Evolutionary conservation across 768 basidiomycete genomes (phyloP).

Genomic region (Rhizopogon sp.): DNA sequence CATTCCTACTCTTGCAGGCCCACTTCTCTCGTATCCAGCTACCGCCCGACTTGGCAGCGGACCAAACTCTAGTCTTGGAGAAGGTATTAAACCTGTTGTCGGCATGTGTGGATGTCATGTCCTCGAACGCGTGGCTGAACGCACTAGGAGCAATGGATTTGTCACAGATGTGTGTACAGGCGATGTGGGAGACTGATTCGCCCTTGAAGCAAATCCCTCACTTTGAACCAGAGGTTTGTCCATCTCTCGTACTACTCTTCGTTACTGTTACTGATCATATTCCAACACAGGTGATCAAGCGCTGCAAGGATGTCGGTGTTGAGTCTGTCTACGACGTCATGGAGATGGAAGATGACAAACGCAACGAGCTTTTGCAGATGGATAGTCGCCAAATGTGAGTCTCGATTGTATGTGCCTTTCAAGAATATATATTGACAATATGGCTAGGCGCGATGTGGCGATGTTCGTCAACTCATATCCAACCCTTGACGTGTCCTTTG

Average conservation of each 20-base stretch:
- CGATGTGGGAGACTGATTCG: slow-evolving; percentile 96
- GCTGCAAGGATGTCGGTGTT: slow-evolving; percentile 77
- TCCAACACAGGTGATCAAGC: slow-evolving; percentile 58
- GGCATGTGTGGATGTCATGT: slow-evolving; percentile 98
- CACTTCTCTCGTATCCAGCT: slow-evolving; percentile 93
- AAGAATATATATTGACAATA: background rate
- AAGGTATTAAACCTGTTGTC: slow-evolving; percentile 89
- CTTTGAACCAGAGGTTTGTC: slow-evolving; percentile 80
- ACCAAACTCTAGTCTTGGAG: slow-evolving; percentile 82
- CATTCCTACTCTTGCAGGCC: slow-evolving; percentile 92
- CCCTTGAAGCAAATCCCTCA: slow-evolving; percentile 95
- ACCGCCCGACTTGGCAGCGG: slow-evolving; percentile 89
- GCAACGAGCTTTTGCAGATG: slow-evolving; percentile 82
- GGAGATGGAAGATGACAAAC: slow-evolving; percentile 94
- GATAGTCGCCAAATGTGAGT: slow-evolving; percentile 80
- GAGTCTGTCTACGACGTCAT: slow-evolving; percentile 96
- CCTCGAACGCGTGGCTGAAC: slow-evolving; percentile 91
- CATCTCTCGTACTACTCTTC: background rate
- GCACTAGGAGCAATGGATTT: slow-evolving; percentile 97
- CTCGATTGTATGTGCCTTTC: background rate
- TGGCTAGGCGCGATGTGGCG: slow-evolving; percentile 83
- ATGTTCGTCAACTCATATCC: slow-evolving; percentile 96
- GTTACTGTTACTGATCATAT: background rate
- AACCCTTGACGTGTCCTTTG: slow-evolving; percentile 85
- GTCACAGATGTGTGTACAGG: slow-evolving; percentile 98